phyloP scores from a whole-genome alignment of 345 rosid genomes.

The Nephelium lappaceum region DNA sequence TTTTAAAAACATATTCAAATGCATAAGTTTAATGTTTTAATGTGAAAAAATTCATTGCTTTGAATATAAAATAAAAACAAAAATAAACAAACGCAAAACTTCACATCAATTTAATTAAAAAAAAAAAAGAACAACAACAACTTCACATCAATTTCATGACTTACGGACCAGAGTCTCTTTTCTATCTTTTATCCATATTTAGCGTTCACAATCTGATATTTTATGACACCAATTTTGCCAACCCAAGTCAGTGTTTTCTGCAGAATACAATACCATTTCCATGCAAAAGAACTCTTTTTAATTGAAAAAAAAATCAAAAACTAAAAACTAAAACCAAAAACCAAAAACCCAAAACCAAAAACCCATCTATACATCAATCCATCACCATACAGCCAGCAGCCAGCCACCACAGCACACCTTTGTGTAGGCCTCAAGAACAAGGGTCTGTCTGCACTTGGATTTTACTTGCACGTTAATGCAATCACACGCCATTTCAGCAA shows the following conservation, averaged over 20 bases:
- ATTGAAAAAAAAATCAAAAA: not conserved
- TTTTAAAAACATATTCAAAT: no score
- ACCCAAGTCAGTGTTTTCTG: not conserved
- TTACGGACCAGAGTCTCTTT: not conserved
- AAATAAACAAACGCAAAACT: no score
- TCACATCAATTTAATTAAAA: no score
- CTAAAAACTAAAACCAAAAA: no score
- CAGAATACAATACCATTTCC: not conserved
- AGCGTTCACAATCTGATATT: not conserved
- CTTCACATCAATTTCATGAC: not conserved
- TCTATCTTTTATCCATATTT: not conserved
- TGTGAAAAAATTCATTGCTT: no score
- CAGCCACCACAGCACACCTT: constrained; percentile 2
- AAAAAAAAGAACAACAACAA: not conserved
- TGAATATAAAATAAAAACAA: no score
- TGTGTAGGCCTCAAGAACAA: not conserved
- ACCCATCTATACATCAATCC: no score
- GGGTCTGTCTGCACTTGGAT: not conserved
- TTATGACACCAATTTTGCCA: not conserved
- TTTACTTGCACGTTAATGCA: constrained; percentile 11
- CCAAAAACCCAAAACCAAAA: no score
- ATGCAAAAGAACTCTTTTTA: not conserved
- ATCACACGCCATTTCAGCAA: not conserved
- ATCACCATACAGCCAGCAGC: no score
- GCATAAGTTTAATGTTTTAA: no score